Evolutionary conservation across 306 rosid genomes (phyloP).

Genomic region (Trichosanthes truncata): DNA sequence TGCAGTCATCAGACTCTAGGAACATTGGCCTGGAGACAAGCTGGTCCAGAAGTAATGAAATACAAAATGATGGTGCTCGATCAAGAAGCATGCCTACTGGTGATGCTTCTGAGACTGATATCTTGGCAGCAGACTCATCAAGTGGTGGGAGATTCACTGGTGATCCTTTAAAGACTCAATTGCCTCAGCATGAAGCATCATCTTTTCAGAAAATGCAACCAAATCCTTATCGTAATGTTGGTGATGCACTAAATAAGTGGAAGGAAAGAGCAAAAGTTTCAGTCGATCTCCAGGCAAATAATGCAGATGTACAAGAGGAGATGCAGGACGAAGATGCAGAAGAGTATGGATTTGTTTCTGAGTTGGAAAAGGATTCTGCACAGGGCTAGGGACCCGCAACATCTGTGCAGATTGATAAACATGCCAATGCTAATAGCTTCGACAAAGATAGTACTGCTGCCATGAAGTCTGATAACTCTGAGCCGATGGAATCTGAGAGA

Average conservation of each 20-base stretch:
- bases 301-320: conserved; percentile 32
- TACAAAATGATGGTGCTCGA: conserved; percentile 34
- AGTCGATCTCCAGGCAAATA: conserved; percentile 46
- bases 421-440: conserved; percentile 24
- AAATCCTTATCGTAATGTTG: conserved; percentile 65
- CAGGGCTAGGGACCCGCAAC: conserved; percentile 93
- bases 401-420: conserved; percentile 56
- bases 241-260: conserved; percentile 64
- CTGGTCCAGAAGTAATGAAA: conserved; percentile 31
- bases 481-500: conserved; percentile 41
- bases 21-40: conserved; percentile 36
- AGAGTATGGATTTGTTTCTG: conserved; percentile 76
- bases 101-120: conserved; percentile 45
- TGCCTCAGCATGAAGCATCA: conserved; percentile 30
- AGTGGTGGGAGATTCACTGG: conserved; percentile 43
- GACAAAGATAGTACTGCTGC: conserved; percentile 30
- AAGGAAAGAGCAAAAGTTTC: conserved; percentile 60
- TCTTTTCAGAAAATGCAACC: conserved; percentile 42
- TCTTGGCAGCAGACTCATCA: conserved; percentile 41
- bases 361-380: conserved; percentile 62
- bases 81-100: conserved; percentile 48
- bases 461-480: conserved; percentile 22
- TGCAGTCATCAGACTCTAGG: conserved; percentile 32
- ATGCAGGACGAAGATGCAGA: conserved; percentile 58
- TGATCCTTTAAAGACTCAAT: conserved; percentile 29